Percentiles rank a stretch among this genome's conserved stretches.
Conservation (phyloP, 257 asterid species). For the Solanum dulcamara region DNA sequence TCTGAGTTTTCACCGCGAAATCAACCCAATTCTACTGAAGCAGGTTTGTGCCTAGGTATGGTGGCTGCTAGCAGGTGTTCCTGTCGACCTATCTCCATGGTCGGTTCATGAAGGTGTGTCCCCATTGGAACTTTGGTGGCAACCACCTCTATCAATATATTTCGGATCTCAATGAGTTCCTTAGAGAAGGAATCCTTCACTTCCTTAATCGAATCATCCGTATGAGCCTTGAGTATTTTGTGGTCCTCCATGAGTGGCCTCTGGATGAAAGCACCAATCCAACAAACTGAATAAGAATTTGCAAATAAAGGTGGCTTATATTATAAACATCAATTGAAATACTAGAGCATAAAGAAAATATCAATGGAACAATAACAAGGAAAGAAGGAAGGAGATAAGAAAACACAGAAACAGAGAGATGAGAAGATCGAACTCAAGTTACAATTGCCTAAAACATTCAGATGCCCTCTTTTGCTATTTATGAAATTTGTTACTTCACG, state of each 20-base stretch:
- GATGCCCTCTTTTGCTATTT: too few relatives aligned
- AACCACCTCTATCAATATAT: background rate
- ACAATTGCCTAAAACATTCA: too few relatives aligned
- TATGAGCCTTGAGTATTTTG: background rate
- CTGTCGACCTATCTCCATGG: too few relatives aligned
- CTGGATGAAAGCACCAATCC: background rate
- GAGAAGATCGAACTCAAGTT: too few relatives aligned
- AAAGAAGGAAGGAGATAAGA: too few relatives aligned
- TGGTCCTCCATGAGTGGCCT: background rate
- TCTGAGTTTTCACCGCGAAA: background rate
- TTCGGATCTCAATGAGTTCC: background rate
- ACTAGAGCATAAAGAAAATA: too few relatives aligned
- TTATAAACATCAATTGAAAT: too few relatives aligned
- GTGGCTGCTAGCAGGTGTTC: background rate
- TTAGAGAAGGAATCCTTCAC: background rate
- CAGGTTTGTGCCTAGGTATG: background rate
- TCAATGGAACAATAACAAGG: too few relatives aligned
- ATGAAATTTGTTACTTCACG: too few relatives aligned
- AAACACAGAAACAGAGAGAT: too few relatives aligned
- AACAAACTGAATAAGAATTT: background rate
- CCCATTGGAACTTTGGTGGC: background rate
- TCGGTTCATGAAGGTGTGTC: background rate
- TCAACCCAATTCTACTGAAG: background rate
- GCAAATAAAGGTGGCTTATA: too few relatives aligned
- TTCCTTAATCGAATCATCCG: too few relatives aligned